These are phyloP conservation scores for Mycena leptocephala DNA, from an alignment of 768 basidiomycete species.

Conservation along the genomic window DNA sequence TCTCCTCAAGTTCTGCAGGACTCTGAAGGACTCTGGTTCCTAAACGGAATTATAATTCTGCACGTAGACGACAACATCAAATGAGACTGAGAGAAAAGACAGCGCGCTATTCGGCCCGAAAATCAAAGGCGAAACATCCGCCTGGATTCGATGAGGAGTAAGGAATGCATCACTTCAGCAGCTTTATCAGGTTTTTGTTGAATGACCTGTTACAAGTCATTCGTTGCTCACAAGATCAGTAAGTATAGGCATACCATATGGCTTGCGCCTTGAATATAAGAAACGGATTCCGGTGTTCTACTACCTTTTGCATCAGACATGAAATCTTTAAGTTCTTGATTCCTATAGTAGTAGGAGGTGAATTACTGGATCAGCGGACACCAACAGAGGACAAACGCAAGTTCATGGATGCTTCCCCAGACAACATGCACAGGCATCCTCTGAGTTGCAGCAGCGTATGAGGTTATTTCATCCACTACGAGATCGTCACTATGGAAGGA, in stretches of 20 bases:
- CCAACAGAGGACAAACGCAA: conserved; percentile 3
- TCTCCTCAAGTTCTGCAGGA: too few relatives aligned
- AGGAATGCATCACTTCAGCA: neutral
- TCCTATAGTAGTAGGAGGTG: neutral
- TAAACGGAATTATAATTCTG: too few relatives aligned
- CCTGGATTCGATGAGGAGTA: neutral
- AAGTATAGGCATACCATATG: conserved; percentile 14
- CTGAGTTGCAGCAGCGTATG: neutral
- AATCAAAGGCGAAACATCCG: neutral
- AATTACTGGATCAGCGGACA: neutral
- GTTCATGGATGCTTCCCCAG: conserved; percentile 15
- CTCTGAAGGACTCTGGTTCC: too few relatives aligned
- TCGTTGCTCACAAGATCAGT: too few relatives aligned
- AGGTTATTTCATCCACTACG: neutral
- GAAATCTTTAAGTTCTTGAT: conserved; percentile 15
- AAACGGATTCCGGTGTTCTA: conserved; percentile 11
- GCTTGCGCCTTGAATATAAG: conserved; percentile 11
- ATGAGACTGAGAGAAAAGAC: too few relatives aligned
- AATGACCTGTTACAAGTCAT: neutral
- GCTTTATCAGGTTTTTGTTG: neutral
- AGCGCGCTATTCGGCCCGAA: too few relatives aligned
- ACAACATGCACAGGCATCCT: conserved; percentile 11
- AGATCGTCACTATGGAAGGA: conserved; percentile 12
- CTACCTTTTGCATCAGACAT: conserved; percentile 7
- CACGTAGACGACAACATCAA: too few relatives aligned